Evolutionary conservation across 352 stramenopile species (phyloP), one percentile per base, ranked within the genome.

Genomic region (Detonula confervacea): DNA sequence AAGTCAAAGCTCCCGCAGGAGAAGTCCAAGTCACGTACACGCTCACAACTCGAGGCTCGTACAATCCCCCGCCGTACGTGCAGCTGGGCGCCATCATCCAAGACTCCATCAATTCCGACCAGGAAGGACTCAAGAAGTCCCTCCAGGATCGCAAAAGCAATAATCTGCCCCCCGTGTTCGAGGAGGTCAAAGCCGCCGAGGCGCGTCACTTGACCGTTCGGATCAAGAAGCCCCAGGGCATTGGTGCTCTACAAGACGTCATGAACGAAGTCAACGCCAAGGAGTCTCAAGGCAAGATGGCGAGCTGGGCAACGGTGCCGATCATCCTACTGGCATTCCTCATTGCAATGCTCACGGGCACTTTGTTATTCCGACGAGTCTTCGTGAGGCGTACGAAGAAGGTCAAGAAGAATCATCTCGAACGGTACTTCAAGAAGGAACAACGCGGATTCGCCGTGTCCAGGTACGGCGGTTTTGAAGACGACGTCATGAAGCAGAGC

Each of bases 71-170:
- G 18, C 77, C 77, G 20, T 30, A 65, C 18, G 39, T 65, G 14
- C 63, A 85, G 63, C 52, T 85, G 0, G 77, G 77, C n/a, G 25
- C 64, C 0, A 55, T 76, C 42, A 47, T 74, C 1, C 27, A 77
- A 51, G 6, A 80, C 3, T 77, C 70, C 33, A 81, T 85, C 59
- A 85, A 85, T 55, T 14, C n/a, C 12, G 47, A 80, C 42, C 47
- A 55, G 6, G 35, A 46, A 11, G n/a, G 37, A 8, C 18, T 80
- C 1, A 44, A 57, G 8, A 64, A 70, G 22, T 39, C 30, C 18
- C 33, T 84, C 1, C 6, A 44, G 35, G n/a, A n/a, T n/a, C n/a
- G n/a, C n/a, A 44, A 44, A 12, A 44, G 55, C 6, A 6, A 35
- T 0, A 24, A n/a, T 35, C 16, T 78, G 5, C 66, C 66, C 5